Base-by-base conservation (phyloP, 257 asterid genomes). In the Thymus quinquecostatus region DNA sequence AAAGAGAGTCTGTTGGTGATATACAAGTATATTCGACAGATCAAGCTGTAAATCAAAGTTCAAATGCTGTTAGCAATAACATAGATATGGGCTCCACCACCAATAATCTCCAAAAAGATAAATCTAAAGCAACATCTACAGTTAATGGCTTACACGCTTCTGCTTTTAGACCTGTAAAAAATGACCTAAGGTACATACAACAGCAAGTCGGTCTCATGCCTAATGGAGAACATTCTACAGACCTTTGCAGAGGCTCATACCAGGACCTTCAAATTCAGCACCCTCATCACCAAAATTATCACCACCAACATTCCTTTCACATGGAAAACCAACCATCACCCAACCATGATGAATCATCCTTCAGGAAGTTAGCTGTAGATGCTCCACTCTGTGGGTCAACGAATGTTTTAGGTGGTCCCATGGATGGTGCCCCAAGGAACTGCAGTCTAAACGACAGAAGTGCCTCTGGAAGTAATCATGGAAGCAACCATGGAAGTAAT, bases 401-500 rank as follows among this genome's bases (percentile, higher is more conserved):
- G 49, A 85, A 80, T 77, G 80, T 71, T 74, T 30, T 78, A 71
- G 82, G 76, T 76, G 85, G 77, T 64, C 85, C 82, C 12, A 54
- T 44, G 66, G 87, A 77, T 41, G 81, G 80, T 63, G 76, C 72
- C 49, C 78, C 73, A 33, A 73, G 69, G 79, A 80, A 84, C 79
- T 75, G 68, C 62, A 80, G 87, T 80, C 67, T 87, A 71, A 86
- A 88, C 21, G 21, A 21, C 60, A 82, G 84, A 84, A 86, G 91
- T 75, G 81, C 84, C 72, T 86, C 92, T 0, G 91, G 95, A 60
- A 87, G 97, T 83, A 86, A 90, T 61, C 85, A 69, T 75, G 89
- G 95, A 60, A 87, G 97, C 82, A 86, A 90, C 59, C 85, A 69
- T 75, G 89, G 85, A 60, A 92, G 95, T 78, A 84, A 81, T 75